A percentile compares a stretch with the other conserved stretches of the same genome.
phyloP scores from a whole-genome alignment of 179 eudicot genomes.

The Beta lomatogona region DNA sequence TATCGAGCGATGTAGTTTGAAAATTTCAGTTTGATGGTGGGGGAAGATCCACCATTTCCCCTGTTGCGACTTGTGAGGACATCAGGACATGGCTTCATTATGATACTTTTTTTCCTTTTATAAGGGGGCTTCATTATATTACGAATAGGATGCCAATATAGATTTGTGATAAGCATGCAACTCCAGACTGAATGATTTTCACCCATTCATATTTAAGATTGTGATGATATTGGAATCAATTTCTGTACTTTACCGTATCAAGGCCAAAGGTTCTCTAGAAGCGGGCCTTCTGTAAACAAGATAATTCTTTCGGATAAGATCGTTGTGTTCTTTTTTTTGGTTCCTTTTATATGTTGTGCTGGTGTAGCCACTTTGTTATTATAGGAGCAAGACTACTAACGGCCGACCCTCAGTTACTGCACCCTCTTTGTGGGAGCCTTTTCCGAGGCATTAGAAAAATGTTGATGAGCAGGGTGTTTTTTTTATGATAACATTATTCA shows the following conservation, averaged over 20 bases:
- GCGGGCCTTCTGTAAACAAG: neutral
- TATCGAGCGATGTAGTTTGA: conserved; percentile 2
- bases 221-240: neutral
- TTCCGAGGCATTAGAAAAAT: neutral
- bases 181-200: neutral
- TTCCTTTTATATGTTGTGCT: neutral
- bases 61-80: neutral
- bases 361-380: neutral
- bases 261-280: neutral
- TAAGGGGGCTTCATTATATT: neutral
- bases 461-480: neutral
- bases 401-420: neutral
- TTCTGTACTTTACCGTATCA: neutral
- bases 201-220: neutral
- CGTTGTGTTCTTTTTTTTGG: neutral
- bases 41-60: neutral
- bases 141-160: neutral
- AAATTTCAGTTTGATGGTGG: neutral
- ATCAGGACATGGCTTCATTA: neutral
- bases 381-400: neutral
- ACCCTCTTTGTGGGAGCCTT: neutral
- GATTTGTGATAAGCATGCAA: neutral
- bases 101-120: neutral
- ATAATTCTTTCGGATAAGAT: neutral
- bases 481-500: too few species aligned